Percentiles rank a stretch among this genome's conserved stretches.
Conservation (phyloP, 768 basidiomycete species). For the Punctularia strigosozonata region DNA sequence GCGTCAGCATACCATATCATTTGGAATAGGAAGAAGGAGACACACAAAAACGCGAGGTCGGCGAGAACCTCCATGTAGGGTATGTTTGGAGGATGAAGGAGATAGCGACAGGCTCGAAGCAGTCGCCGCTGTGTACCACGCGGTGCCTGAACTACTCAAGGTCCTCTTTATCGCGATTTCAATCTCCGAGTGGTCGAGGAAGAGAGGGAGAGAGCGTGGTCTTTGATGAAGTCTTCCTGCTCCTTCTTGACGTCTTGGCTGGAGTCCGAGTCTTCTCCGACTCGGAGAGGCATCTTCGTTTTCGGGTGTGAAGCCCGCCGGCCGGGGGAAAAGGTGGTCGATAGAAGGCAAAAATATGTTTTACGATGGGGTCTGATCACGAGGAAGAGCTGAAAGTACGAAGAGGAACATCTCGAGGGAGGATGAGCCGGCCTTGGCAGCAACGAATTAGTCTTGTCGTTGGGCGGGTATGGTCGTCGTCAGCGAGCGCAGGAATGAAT, state of each 20-base stretch:
- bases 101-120: conserved; percentile 58
- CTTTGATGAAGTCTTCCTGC: conserved; percentile 25
- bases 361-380: conserved; percentile 22
- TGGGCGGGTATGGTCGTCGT: neutral
- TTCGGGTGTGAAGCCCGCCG: conserved; percentile 37
- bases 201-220: conserved; percentile 56
- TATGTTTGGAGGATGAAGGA: conserved; percentile 55
- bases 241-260: conserved; percentile 28
- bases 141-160: conserved; percentile 58
- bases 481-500: too few relatives aligned
- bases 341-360: conserved; percentile 40
- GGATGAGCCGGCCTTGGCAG: conserved; percentile 75
- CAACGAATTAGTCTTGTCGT: conserved; percentile 36
- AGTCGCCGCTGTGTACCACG: conserved; percentile 83
- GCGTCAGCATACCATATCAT: conserved; percentile 1
- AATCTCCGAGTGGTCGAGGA: conserved; percentile 34
- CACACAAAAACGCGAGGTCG: conserved; percentile 70
- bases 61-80: conserved; percentile 62
- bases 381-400: conserved; percentile 11
- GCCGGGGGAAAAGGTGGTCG: conserved; percentile 45
- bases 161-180: conserved; percentile 29
- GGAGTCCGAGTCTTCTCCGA: too few relatives aligned
- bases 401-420: conserved; percentile 77
- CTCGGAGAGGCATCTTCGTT: conserved; percentile 3
- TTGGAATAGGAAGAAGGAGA: conserved; percentile 8